A percentile compares a stretch with the other conserved stretches of the same genome.
phyloP scores from a whole-genome alignment of 768 basidiomycete genomes.

The Termitomyces heimii region DNA sequence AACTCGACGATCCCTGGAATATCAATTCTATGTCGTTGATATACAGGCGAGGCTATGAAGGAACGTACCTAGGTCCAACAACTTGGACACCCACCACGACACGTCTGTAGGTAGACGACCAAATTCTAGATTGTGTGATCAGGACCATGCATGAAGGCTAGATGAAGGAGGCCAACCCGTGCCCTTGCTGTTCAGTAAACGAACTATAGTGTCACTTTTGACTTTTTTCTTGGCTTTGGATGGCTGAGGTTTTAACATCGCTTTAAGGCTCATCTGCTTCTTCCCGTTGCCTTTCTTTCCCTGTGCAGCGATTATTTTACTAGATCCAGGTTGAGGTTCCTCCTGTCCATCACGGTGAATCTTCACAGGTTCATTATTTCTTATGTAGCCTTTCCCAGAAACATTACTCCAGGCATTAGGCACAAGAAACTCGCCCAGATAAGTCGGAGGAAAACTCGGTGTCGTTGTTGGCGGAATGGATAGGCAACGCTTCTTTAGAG shows the following conservation, averaged over 20 bases:
- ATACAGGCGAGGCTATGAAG: neutral
- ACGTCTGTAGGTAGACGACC: constrained; percentile 68
- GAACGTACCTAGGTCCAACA: constrained; percentile 62
- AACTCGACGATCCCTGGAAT: constrained; percentile 58
- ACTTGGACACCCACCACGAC: constrained; percentile 66
- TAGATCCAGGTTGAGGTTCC: constrained; percentile 21
- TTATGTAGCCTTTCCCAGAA: constrained; percentile 66
- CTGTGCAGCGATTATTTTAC: constrained; percentile 21
- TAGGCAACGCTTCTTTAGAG: constrained; percentile 49
- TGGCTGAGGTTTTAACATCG: constrained; percentile 57
- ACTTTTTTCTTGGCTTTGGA: constrained; percentile 54
- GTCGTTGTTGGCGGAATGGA: constrained; percentile 20
- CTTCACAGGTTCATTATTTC: constrained; percentile 50
- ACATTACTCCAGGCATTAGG: constrained; percentile 77
- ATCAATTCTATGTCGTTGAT: neutral
- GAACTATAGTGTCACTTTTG: constrained; percentile 58
- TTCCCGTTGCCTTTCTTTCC: constrained; percentile 36
- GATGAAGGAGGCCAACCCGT: constrained; percentile 42
- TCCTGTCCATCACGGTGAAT: constrained; percentile 51
- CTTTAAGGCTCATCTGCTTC: constrained; percentile 60
- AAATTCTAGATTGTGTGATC: constrained; percentile 41
- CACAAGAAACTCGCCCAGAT: constrained; percentile 64
- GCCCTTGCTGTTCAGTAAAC: constrained; percentile 57
- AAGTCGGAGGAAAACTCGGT: constrained; percentile 27
- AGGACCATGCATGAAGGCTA: neutral